Evolutionary conservation across 257 asterid species (phyloP), one percentile per base, ranked within the genome.

Genomic region (Penstemon eatonii): DNA sequence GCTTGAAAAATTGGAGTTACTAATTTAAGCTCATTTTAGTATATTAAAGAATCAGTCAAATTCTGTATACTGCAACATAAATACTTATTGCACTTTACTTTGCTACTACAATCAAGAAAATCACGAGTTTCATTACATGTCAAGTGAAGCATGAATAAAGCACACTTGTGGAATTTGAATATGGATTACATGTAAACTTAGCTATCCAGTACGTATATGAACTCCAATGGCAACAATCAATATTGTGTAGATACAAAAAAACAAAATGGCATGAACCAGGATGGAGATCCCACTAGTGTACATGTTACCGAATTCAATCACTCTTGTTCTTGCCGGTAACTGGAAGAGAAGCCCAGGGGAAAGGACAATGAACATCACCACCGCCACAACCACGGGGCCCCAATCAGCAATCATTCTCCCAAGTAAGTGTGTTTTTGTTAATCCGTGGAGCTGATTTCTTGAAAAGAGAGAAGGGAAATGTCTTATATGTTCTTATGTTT

Each of bases 321-420:
- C 74, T 63, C 86, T 73, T 8, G 86, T 72, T 76, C 91, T 80
- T 42, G 91, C 89, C 5, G 91, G 91, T 57, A 83, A 49, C 77
- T 85, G 89, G 78, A 79, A 85, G 2, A 85, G 79, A 64, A 85
- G 65, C 18, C 88, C 89, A 1, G 91, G 89, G 10, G 88, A 83
- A 39, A 81, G 62, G 36, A 85, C 72, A 56, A 85, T 81, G 80
- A 85, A 85, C 82, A 83, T 68, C 5, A 76, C 91, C 76, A 79
- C 87, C 6, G 91, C 88, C 10, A 83, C 88, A 59, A 83, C 84
- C 60, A 77, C 89, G 3, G 88, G 85, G 5, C 87, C 91, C 88
- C 91, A 83, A 60, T 85, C 91, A 10, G 68, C 65, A 47, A n/a
- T 63, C 68, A 63, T 61, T 7, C 60, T 70, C 12, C 69, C 52